Percentiles rank a stretch among this genome's conserved stretches.
phyloP scores from a whole-genome alignment of 2,329 filamentous ascomycete species.

The Metarhizium robertsii region DNA sequence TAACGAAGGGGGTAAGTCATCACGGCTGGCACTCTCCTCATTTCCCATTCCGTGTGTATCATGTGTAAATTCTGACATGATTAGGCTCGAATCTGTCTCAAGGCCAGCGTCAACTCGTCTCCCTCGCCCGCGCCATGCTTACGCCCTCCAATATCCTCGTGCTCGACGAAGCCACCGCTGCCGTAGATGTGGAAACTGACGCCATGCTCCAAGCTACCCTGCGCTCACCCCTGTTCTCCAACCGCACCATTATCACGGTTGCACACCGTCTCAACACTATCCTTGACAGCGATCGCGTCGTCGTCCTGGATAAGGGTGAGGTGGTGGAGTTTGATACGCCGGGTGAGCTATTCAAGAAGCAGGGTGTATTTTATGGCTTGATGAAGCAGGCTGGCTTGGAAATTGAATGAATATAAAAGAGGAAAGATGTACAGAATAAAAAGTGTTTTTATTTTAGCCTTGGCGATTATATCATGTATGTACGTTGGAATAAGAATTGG shows the following conservation, averaged over 20 bases:
- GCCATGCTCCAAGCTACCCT: conserved; percentile 56
- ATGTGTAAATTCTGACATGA: conserved; percentile 5
- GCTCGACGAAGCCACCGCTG: conserved; percentile 89
- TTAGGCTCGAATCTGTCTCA: conserved; percentile 88
- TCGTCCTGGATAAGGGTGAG: conserved; percentile 83
- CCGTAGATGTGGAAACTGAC: conserved; percentile 59
- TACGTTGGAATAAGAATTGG: not conserved
- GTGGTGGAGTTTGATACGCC: conserved; percentile 93
- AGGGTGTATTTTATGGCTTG: conserved; percentile 76
- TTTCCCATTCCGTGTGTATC: conserved; percentile 3
- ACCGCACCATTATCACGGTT: conserved; percentile 96
- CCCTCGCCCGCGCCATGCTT: conserved; percentile 83
- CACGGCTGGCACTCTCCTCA: not conserved
- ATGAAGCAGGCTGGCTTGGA: conserved; percentile 82
- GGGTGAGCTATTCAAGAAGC: conserved; percentile 61
- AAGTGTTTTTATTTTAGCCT: not conserved
- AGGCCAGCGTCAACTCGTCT: conserved; percentile 89
- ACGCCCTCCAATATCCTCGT: conserved; percentile 96
- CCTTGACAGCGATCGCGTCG: conserved; percentile 76
- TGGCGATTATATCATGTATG: not conserved
- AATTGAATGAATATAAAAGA: conserved; percentile 24
- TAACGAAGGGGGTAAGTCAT: conserved; percentile 77
- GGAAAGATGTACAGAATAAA: not conserved
- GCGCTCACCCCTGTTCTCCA: conserved; percentile 62
- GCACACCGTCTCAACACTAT: conserved; percentile 98